Evolutionary conservation across 345 rosid species (phyloP).

Genomic region (Syzygium jambos): DNA sequence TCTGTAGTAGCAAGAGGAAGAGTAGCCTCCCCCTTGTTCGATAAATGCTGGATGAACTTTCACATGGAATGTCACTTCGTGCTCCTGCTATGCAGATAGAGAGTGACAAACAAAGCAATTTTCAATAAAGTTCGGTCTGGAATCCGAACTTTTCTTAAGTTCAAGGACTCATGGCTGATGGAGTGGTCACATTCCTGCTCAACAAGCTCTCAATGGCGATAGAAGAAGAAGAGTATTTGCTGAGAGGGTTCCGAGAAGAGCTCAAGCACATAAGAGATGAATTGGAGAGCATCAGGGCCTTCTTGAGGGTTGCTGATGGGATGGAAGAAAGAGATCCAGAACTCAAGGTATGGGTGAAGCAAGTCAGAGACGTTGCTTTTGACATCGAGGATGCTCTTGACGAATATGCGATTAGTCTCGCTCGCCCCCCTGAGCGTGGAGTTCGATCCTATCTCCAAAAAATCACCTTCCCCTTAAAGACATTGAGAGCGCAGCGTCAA

Average conservation of each 20-base stretch:
- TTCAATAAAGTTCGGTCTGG: neutral
- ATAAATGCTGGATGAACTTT: neutral
- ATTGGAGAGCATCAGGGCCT: constrained; percentile 16
- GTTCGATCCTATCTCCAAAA: neutral
- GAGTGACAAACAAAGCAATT: neutral
- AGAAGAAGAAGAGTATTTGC: neutral
- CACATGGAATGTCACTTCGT: neutral
- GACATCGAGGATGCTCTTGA: constrained; percentile 23
- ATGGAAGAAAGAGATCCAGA: constrained; percentile 14
- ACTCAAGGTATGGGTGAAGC: constrained; percentile 23
- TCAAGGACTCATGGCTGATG: constrained; percentile 14
- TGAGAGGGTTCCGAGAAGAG: neutral
- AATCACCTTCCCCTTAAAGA: neutral
- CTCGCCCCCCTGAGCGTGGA: neutral
- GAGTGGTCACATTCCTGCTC: constrained; percentile 15
- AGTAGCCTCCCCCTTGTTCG: neutral
- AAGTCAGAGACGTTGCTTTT: constrained; percentile 14
- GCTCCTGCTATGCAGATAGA: neutral
- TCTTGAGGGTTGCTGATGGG: constrained; percentile 14
- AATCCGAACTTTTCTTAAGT: neutral
- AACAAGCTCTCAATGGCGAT: constrained; percentile 2
- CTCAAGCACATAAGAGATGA: constrained; percentile 11
- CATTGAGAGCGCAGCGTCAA: neutral
- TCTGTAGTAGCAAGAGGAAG: neutral
- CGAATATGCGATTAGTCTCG: neutral